These are phyloP conservation scores for Solanum commersonii DNA, from an alignment of 257 asterid genomes.

Conservation along the genomic window DNA sequence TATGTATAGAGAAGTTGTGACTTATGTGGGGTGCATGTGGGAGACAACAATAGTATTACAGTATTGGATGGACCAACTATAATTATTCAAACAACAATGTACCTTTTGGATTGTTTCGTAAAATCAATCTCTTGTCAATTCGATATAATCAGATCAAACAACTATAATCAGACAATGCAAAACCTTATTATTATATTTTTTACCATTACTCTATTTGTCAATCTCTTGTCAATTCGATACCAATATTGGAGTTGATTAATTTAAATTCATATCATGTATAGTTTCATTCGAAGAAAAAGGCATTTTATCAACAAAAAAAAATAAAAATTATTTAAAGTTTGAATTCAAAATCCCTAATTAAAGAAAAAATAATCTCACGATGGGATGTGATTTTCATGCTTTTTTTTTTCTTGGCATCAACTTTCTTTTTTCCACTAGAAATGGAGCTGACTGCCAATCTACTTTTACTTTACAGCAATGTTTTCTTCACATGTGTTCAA, in stretches of 20 bases:
- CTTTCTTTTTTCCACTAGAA: not conserved
- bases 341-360: too few relatives aligned
- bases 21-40: too few relatives aligned
- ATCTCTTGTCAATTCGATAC: not conserved
- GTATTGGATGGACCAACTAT: too few relatives aligned
- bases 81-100: not conserved
- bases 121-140: not conserved
- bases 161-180: not conserved
- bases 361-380: too few relatives aligned
- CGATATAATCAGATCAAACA: not conserved
- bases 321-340: too few relatives aligned
- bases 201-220: not conserved
- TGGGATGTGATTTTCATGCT: constrained; percentile 10
- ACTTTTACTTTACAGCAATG: not conserved
- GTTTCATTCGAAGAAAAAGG: too few relatives aligned
- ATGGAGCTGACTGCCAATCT: not conserved
- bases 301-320: too few relatives aligned
- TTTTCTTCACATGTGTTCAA: not conserved
- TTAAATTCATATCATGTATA: too few relatives aligned
- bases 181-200: not conserved
- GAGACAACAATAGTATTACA: too few relatives aligned
- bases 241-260: not conserved
- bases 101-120: not conserved
- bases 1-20: too few relatives aligned
- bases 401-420: not conserved